phyloP scores from a whole-genome alignment of 1,139 yeast species.

The Taphrina confusa region DNA sequence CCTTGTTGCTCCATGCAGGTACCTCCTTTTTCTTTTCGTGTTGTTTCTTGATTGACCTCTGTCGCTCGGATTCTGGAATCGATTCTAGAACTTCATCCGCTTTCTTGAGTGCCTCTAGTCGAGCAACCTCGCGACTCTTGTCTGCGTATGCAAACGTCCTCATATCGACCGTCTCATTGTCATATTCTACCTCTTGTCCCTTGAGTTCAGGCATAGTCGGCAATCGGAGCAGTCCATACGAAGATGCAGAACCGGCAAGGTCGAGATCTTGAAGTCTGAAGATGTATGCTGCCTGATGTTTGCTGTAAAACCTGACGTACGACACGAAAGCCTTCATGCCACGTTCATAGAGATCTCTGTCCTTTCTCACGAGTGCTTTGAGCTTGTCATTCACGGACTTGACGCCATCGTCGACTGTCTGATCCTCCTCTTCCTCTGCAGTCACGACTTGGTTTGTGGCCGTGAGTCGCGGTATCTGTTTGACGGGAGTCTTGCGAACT shows the following conservation, averaged over 20 bases:
- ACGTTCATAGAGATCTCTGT: conserved; percentile 36
- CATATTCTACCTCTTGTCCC: conserved; percentile 21
- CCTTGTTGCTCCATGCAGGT: conserved; percentile 77
- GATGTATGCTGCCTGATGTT: conserved; percentile 88
- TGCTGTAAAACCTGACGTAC: conserved; percentile 77
- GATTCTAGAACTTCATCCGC: not conserved
- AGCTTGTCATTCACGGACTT: conserved; percentile 11
- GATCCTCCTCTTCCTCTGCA: conserved; percentile 42
- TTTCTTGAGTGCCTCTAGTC: conserved; percentile 33
- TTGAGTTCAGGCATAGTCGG: conserved; percentile 94
- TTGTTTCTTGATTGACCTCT: not conserved
- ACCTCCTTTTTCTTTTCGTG: conserved; percentile 54
- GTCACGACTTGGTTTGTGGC: conserved; percentile 33
- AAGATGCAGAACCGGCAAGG: conserved; percentile 67
- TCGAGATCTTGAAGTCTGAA: conserved; percentile 75
- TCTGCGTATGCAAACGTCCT: conserved; percentile 34
- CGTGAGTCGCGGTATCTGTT: conserved; percentile 36
- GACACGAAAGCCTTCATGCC: conserved; percentile 82
- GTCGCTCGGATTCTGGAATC: not conserved
- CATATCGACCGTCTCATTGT: conserved; percentile 34
- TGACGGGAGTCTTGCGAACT: conserved; percentile 65
- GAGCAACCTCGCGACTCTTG: conserved; percentile 34
- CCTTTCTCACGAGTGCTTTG: conserved; percentile 24
- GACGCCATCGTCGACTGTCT: conserved; percentile 28
- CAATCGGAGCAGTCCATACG: conserved; percentile 77